Evolutionary conservation across 257 asterid genomes (phyloP).

Genomic region (Fraxinus quadrangulata): DNA sequence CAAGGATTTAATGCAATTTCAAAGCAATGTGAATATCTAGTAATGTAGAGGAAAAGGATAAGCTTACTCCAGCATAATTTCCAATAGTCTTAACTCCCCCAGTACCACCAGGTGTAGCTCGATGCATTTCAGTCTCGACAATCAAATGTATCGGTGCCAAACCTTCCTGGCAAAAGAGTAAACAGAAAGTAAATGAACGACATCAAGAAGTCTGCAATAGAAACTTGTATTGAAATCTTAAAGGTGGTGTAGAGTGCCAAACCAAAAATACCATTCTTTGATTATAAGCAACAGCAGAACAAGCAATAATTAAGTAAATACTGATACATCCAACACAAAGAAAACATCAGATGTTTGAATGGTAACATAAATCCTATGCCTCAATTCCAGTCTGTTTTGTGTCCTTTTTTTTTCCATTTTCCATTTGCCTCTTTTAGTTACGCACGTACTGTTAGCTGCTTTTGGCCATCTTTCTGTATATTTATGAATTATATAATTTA

Average conservation of each 20-base stretch:
- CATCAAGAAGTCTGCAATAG: not conserved
- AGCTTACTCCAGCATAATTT: conserved; percentile 90
- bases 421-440: not conserved
- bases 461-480: not conserved
- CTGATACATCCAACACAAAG: not conserved
- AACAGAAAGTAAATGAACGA: not conserved
- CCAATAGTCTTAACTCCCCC: conserved; percentile 97
- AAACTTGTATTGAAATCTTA: not conserved
- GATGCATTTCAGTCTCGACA: conserved; percentile 91
- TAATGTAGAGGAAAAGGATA: not conserved
- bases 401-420: not conserved
- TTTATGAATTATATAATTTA: not conserved
- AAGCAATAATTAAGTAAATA: not conserved
- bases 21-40: not conserved
- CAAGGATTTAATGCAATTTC: not conserved
- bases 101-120: conserved; percentile 99
- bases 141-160: conserved; percentile 89
- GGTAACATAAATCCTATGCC: not conserved
- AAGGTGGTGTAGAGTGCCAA: not conserved
- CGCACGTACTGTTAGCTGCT: not conserved
- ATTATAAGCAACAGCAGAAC: not conserved
- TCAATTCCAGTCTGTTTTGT: not conserved
- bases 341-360: not conserved
- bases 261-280: not conserved
- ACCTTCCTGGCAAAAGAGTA: conserved; percentile 73